Evolutionary conservation across 2,329 filamentous ascomycete species (phyloP).

Genomic region (Cladosporium sphaerospermum): DNA sequence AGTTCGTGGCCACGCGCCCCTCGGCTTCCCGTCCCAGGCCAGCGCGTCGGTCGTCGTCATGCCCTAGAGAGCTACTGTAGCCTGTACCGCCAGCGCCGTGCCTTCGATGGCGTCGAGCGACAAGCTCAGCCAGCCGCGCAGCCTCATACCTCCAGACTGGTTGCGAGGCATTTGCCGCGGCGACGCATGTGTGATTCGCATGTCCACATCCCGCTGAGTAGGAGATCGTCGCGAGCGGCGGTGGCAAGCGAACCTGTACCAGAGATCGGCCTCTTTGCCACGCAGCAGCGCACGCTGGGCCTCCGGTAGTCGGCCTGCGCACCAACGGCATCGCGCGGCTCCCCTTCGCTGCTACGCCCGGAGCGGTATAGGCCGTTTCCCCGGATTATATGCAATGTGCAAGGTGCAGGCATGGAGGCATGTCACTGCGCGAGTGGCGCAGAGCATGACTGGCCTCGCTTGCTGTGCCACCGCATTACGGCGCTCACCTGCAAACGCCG

Average conservation of each 20-base stretch:
- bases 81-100: too few species aligned
- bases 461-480: slow-evolving; percentile 2
- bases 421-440: slow-evolving; percentile 10
- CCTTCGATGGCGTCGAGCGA: background rate
- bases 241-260: slow-evolving; percentile 5
- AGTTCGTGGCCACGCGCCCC: slow-evolving; percentile 17
- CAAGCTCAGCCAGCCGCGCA: slow-evolving; percentile 1
- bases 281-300: slow-evolving; percentile 4
- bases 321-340: slow-evolving; percentile 9
- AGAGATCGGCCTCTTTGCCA: background rate
- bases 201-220: slow-evolving; percentile 3
- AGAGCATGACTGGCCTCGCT: slow-evolving; percentile 7
- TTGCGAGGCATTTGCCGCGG: slow-evolving; percentile 2
- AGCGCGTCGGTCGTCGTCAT: slow-evolving; percentile 14
- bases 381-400: slow-evolving; percentile 9
- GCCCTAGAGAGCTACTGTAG: slow-evolving; percentile 5
- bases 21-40: slow-evolving; percentile 10
- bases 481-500: slow-evolving; percentile 9
- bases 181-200: slow-evolving; percentile 3
- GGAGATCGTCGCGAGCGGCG: slow-evolving; percentile 4
- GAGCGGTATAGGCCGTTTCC: background rate
- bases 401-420: background rate
- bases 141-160: background rate
- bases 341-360: slow-evolving; percentile 1
- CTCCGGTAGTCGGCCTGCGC: slow-evolving; percentile 1